Evolutionary conservation across 331 rosid species (phyloP), one percentile per base, ranked within the genome.

Genomic region (Pyrus hybrid): DNA sequence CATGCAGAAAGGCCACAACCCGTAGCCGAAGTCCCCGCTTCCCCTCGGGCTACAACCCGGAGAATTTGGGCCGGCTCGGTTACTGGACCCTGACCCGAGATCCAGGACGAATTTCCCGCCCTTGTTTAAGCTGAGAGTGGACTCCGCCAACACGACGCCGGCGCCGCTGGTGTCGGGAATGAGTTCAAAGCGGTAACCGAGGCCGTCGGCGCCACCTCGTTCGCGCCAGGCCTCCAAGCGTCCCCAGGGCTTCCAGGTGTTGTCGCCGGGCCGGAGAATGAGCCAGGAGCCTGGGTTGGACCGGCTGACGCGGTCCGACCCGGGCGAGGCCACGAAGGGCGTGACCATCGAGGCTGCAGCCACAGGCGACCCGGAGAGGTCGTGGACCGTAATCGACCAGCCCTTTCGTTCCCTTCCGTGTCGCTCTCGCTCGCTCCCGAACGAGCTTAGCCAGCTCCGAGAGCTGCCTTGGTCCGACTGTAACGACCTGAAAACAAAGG

Each of bases 211-310:
- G 13, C 91, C 83, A 22, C 97, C 90, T 4, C 96, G 89, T 65
- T 90, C 97, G 8, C 99, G 94, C 97, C 99, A 94, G 1, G 97
- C 99, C 77, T 94, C 95, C 28, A 94, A 91, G 6, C 91, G 85
- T 13, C 99, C 99, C 99, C 97, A 92, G 0, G 99, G 97, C 54
- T 87, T 85, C 99, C 99, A 92, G 0, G 96, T 91, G 10, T 91
- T 91, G 11, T 87, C 99, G 0, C 96, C 96, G 0, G 97, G 97
- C 0, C 97, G 91, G 74, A 94, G 96, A 28, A 94, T 94, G 25
- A 91, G 92, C 99, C 99, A 94, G 0, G 92, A 88, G 3, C 99
- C 99, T 1, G 97, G 99, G 69, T 90, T 94, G 16, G 99, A 90
- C 29, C 96, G 91, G 75, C 99, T 92, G 2, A 94, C 99, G n/a